phyloP scores from a whole-genome alignment of 2,329 filamentous ascomycete genomes.

The Xylaria sp. region DNA sequence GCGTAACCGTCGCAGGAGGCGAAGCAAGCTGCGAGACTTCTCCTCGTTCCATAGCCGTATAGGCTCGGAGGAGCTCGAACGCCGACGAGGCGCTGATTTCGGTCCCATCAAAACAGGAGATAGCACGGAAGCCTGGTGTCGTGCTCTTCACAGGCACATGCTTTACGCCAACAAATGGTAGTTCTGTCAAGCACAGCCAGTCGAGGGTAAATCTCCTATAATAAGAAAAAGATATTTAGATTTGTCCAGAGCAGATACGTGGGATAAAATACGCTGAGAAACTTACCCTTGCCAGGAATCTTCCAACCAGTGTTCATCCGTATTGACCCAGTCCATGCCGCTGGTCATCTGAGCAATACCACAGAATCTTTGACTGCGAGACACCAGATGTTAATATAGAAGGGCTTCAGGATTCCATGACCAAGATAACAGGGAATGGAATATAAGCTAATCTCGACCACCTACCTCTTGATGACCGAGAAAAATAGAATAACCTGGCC shows the following conservation, averaged over 20 bases:
- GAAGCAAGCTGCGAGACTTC: slow-evolving; percentile 2
- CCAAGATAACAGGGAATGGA: not conserved
- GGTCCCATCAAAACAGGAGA: slow-evolving; percentile 21
- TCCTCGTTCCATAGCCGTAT: slow-evolving; percentile 17
- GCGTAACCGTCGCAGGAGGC: not conserved
- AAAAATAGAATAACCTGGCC: not conserved
- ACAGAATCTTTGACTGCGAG: not conserved
- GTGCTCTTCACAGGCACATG: slow-evolving; percentile 15
- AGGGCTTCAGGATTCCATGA: not conserved
- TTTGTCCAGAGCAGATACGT: not conserved
- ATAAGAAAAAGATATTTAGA: not conserved
- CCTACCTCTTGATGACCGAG: not conserved
- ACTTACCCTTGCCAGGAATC: not conserved
- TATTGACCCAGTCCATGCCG: not conserved
- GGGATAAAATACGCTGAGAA: not conserved
- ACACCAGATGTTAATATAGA: not conserved
- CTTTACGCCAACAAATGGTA: slow-evolving; percentile 4
- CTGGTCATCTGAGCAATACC: not conserved
- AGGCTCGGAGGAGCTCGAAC: slow-evolving; percentile 24
- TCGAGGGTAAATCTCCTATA: not conserved
- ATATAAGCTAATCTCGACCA: not conserved
- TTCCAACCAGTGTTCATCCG: not conserved
- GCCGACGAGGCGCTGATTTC: slow-evolving; percentile 25
- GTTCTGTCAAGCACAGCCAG: not conserved
- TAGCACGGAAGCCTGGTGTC: not conserved